A percentile compares a stretch with the other conserved stretches of the same genome.
phyloP scores from a whole-genome alignment of 306 rosid species.

The Abrus pulchellus region DNA sequence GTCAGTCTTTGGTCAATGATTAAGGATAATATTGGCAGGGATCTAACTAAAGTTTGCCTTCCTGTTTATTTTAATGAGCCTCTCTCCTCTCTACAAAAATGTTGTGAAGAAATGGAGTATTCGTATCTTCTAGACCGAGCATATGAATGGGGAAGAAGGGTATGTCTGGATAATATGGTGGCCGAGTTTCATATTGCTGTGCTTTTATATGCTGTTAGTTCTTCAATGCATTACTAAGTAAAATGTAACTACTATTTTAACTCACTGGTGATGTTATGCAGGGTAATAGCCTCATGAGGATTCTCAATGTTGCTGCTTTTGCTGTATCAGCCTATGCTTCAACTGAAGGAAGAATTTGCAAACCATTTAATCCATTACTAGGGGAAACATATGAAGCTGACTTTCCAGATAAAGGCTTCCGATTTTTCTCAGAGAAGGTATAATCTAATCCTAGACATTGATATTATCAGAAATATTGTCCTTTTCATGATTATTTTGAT shows the following conservation, averaged over 20 bases:
- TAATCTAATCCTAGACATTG: slow-evolving; percentile 16
- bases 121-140: slow-evolving; percentile 94
- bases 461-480: neutral
- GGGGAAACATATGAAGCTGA: slow-evolving; percentile 99
- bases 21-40: slow-evolving; percentile 96
- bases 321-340: slow-evolving; percentile 98
- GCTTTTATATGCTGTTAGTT: slow-evolving; percentile 23
- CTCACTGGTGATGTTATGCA: slow-evolving; percentile 48
- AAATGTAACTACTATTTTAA: slow-evolving; percentile 17
- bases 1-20: slow-evolving; percentile 99
- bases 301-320: slow-evolving; percentile 97
- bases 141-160: slow-evolving; percentile 93
- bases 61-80: slow-evolving; percentile 98
- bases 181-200: neutral
- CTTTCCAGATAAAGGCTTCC: slow-evolving; percentile 88
- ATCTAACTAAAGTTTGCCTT: slow-evolving; percentile 94
- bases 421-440: slow-evolving; percentile 93
- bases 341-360: slow-evolving; percentile 93
- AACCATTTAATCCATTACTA: slow-evolving; percentile 92
- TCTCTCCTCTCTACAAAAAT: slow-evolving; percentile 89
- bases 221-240: slow-evolving; percentile 26
- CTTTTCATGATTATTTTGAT: slow-evolving; percentile 9
- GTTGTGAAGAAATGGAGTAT: slow-evolving; percentile 95
- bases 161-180: slow-evolving; percentile 49
- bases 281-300: slow-evolving; percentile 95